Base-by-base conservation (phyloP, 2,329 filamentous ascomycete species). In the Colletotrichum nymphaeae region DNA sequence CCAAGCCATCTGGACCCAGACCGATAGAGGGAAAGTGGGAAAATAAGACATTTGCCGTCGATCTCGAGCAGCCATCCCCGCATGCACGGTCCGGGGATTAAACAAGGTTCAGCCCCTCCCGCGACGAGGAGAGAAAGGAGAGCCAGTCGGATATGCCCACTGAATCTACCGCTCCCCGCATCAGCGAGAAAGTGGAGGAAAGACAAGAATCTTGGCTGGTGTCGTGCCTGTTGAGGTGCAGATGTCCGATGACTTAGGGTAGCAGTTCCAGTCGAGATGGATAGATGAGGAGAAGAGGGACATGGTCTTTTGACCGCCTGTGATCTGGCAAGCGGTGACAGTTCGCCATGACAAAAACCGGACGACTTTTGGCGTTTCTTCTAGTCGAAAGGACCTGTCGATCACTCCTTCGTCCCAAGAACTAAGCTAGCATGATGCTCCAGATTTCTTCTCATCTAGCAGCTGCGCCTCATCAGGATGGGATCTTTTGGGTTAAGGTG, bases 61-160 rank as follows among this genome's bases (percentile, higher is more conserved):
- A 65, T 66, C 71, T 66, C 52, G 35, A 55, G 28, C 60, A 57
- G 56, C 35, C 24, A 63, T 26, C 69, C 67, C 62, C 62, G 71
- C 62, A 71, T 73, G 71, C 67, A 62, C 28, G 35, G 60, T 42
- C 67, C 59, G 71, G 71, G 71, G 24, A 63, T 57, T 57, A 64
- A 72, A 73, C 71, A 71, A 73, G 71, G 71, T 73, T 73, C 35
- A 73, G 71, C 71, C 71, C 71, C 67, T 73, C 71, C 70, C 5
- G 49, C 28, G 46, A 24, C 6, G 35, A 66, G 35, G 37, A 60
- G 28, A 42, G 16, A 60, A 42, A 32, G 11, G n/a, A 24, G 52
- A 30, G 66, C 69, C 59, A 72, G 65, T 60, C 65, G 66, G 66
- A 35, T 26, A 64, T 49, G 32, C 59, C 32, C 42, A 62, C 53